These are phyloP conservation scores for Saprolegnia parasitica DNA, from an alignment of 352 stramenopile genomes.

Conservation along the genomic window DNA sequence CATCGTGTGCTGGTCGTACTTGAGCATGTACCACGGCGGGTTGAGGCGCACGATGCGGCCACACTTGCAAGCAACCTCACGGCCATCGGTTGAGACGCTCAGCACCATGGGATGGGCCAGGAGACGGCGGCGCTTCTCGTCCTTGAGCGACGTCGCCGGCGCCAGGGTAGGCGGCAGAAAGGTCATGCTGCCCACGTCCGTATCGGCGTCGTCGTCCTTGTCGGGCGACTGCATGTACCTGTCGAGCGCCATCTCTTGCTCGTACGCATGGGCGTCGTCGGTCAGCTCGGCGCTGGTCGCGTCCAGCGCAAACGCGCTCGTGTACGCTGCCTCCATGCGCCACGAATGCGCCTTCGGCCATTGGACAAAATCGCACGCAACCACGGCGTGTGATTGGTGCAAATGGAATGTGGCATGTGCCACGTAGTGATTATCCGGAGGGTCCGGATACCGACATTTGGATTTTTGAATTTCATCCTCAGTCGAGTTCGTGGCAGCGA, in stretches of 20 bases:
- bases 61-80: constrained; percentile 60
- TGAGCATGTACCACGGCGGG: constrained; percentile 80
- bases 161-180: background rate
- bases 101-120: constrained; percentile 53
- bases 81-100: constrained; percentile 45
- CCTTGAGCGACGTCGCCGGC: constrained; percentile 12
- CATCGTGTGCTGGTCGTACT: constrained; percentile 81
- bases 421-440: background rate
- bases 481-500: background rate
- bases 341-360: background rate
- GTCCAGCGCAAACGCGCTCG: too few species aligned
- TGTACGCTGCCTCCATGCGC: too few species aligned
- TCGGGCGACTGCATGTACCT: background rate
- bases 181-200: background rate
- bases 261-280: too few species aligned
- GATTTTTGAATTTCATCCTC: constrained; percentile 16
- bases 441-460: background rate
- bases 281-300: too few species aligned
- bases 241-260: background rate
- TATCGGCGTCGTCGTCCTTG: background rate
- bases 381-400: background rate
- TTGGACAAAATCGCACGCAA: background rate
- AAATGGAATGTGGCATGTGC: background rate
- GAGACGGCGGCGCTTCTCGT: constrained; percentile 61
- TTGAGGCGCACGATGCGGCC: constrained; percentile 66